phyloP scores from a whole-genome alignment of 2,329 filamentous ascomycete genomes.

The Fusarium domesticum region DNA sequence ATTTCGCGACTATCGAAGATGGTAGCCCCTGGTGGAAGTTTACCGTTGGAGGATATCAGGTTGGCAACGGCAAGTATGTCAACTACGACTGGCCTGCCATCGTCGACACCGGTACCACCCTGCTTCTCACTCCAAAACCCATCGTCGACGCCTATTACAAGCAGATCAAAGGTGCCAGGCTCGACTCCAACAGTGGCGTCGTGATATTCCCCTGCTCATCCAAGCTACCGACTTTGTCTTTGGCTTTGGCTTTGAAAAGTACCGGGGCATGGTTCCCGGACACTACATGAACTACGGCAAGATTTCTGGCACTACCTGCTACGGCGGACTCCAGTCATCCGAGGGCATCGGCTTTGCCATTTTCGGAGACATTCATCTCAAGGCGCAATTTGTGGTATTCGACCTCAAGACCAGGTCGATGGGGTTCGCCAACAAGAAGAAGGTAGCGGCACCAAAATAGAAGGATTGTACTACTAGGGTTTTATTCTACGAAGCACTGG shows the following conservation, averaged over 20 bases:
- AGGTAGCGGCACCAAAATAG: constrained; percentile 5
- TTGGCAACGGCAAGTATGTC: constrained; percentile 39
- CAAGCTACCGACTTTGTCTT: constrained; percentile 45
- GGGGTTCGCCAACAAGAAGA: constrained; percentile 41
- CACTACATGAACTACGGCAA: constrained; percentile 39
- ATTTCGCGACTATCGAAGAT: constrained; percentile 52
- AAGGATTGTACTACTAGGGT: not conserved
- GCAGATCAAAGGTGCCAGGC: constrained; percentile 49
- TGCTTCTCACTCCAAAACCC: constrained; percentile 55
- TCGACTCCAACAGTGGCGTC: constrained; percentile 47
- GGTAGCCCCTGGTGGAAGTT: constrained; percentile 62
- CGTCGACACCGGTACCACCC: constrained; percentile 69
- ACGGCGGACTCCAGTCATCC: constrained; percentile 39
- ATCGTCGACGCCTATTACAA: constrained; percentile 60
- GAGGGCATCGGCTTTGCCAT: constrained; percentile 38
- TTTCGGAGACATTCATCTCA: constrained; percentile 41
- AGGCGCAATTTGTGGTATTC: constrained; percentile 46
- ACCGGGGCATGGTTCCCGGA: constrained; percentile 36
- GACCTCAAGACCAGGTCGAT: constrained; percentile 32
- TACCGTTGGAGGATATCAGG: constrained; percentile 51
- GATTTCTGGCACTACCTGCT: constrained; percentile 31
- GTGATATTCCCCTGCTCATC: constrained; percentile 57
- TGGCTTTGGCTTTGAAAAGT: constrained; percentile 35
- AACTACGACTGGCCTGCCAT: constrained; percentile 49
- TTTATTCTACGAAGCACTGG: not conserved